phyloP scores from a whole-genome alignment of 371 early-diverging fungal species.

The Funneliformis caledonium region DNA sequence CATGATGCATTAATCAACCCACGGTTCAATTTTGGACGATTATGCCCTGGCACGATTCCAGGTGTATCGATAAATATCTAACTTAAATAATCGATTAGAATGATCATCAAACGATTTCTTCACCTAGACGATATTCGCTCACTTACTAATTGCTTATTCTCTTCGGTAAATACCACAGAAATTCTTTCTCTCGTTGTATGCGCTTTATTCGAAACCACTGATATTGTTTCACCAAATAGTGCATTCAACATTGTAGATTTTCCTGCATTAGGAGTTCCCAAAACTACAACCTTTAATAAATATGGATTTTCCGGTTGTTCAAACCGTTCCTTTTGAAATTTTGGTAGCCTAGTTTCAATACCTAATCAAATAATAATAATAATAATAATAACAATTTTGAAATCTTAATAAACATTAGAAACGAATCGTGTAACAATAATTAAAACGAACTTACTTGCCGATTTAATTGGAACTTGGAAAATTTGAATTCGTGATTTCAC shows the following conservation, averaged over 20 bases:
- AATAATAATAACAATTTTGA: background rate
- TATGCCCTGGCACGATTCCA: constrained; percentile 57
- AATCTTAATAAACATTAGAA: background rate
- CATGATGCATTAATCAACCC: constrained; percentile 75
- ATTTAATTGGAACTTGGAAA: background rate
- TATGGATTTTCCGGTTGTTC: constrained; percentile 72
- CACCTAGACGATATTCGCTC: background rate
- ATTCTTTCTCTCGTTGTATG: constrained; percentile 75
- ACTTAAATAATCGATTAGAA: too few relatives aligned
- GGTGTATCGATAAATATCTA: constrained; percentile 69
- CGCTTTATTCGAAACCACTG: constrained; percentile 73
- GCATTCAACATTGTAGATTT: constrained; percentile 80
- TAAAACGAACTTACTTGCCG: background rate
- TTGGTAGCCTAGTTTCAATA: constrained; percentile 2
- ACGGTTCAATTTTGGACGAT: constrained; percentile 56
- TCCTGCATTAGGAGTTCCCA: constrained; percentile 83
- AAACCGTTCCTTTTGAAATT: background rate
- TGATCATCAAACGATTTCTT: background rate
- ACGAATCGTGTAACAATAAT: background rate
- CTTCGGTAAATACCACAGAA: constrained; percentile 59
- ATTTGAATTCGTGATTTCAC: background rate
- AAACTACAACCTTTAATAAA: constrained; percentile 63
- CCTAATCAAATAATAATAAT: background rate
- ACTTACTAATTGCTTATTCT: constrained; percentile 61
- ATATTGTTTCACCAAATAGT: constrained; percentile 63